phyloP scores from a whole-genome alignment of 306 rosid species.

The Carpinus fangiana region DNA sequence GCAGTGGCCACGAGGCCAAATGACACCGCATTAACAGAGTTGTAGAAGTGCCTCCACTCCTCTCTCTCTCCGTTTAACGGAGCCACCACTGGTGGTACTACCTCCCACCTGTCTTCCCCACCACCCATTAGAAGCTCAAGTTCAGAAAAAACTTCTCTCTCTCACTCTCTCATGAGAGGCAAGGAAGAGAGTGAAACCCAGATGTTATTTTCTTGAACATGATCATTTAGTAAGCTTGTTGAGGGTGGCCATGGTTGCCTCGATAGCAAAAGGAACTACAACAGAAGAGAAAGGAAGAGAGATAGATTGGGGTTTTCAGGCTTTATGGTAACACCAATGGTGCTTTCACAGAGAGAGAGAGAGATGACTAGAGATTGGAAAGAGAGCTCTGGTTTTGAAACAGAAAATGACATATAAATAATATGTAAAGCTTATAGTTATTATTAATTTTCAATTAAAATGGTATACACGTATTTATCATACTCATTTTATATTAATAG shows the following conservation, averaged over 20 bases:
- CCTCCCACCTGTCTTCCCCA: constrained; percentile 38
- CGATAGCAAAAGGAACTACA: neutral
- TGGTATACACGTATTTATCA: too few species aligned
- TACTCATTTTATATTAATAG: too few species aligned
- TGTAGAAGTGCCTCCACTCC: constrained; percentile 54
- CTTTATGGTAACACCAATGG: neutral
- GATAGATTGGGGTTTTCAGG: neutral
- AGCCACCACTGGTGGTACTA: constrained; percentile 38
- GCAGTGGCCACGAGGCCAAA: constrained; percentile 80
- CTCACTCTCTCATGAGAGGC: neutral
- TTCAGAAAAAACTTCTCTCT: neutral
- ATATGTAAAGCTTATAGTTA: too few species aligned
- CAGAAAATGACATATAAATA: too few species aligned
- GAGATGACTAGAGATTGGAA: constrained; percentile 23
- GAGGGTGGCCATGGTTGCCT: neutral
- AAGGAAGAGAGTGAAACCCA: neutral
- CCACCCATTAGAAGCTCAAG: constrained; percentile 29
- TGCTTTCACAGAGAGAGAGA: constrained; percentile 3
- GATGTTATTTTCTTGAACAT: constrained; percentile 4
- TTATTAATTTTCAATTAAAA: too few species aligned
- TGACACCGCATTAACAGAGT: constrained; percentile 60
- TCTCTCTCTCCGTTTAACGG: constrained; percentile 49
- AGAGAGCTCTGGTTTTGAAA: neutral
- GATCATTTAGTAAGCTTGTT: neutral
- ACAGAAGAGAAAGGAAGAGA: neutral